phyloP scores from a whole-genome alignment of 352 stramenopile species.

The Sclerospora graminicola region DNA sequence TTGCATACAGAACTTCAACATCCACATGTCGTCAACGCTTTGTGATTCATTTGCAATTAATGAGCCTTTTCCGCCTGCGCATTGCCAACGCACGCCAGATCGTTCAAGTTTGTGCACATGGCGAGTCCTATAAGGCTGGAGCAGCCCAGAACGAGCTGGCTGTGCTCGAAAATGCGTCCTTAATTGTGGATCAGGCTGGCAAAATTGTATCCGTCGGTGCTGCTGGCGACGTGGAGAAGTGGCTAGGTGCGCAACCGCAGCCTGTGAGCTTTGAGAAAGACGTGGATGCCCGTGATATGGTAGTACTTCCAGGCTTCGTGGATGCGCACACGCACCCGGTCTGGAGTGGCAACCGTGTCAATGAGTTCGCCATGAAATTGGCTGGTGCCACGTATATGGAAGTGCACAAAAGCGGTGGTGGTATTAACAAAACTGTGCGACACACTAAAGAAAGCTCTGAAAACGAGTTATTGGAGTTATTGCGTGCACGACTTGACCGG shows the following conservation, averaged over 20 bases:
- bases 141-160: conserved; percentile 50
- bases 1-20: conserved; percentile 15
- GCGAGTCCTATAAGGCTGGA: conserved; percentile 56
- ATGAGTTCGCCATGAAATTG: conserved; percentile 84
- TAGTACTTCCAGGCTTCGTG: conserved; percentile 69
- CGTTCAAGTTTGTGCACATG: conserved; percentile 57
- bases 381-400: conserved; percentile 82
- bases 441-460: conserved; percentile 56
- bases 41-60: conserved; percentile 22
- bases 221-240: conserved; percentile 41
- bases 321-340: conserved; percentile 80
- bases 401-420: conserved; percentile 59
- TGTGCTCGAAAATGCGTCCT: too few relatives aligned
- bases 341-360: conserved; percentile 76
- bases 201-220: conserved; percentile 56
- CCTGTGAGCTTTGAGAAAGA: conserved; percentile 62
- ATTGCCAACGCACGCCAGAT: conserved; percentile 56
- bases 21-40: conserved; percentile 2
- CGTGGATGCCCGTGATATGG: conserved; percentile 54
- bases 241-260: conserved; percentile 40
- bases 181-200: conserved; percentile 13
- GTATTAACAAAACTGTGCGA: conserved; percentile 77
- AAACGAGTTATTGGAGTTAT: conserved; percentile 38
- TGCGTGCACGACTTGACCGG: conserved; percentile 46
- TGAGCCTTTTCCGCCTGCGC: conserved; percentile 66